phyloP scores from a whole-genome alignment of 2,329 filamentous ascomycete species.

The Colletotrichum truncatum region DNA sequence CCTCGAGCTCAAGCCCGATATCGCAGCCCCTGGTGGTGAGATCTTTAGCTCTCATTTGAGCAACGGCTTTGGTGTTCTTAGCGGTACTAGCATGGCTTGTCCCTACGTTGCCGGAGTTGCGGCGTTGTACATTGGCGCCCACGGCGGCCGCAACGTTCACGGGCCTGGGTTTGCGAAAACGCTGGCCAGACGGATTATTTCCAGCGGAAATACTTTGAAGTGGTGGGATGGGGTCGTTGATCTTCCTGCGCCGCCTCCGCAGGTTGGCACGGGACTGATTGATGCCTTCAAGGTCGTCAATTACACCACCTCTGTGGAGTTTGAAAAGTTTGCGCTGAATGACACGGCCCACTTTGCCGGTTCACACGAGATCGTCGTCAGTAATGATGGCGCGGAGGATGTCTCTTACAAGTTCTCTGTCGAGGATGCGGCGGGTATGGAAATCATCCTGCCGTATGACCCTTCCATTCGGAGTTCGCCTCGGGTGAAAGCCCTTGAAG shows the following conservation, averaged over 20 bases:
- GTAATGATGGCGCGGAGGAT: constrained; percentile 44
- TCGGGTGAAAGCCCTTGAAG: constrained; percentile 16
- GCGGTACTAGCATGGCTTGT: constrained; percentile 59
- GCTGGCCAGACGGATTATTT: constrained; percentile 41
- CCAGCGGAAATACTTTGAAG: constrained; percentile 39
- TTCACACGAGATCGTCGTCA: constrained; percentile 38
- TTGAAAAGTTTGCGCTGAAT: constrained; percentile 51
- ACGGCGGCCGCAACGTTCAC: constrained; percentile 41
- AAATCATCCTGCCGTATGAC: background rate
- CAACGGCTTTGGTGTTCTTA: constrained; percentile 46
- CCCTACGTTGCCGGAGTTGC: constrained; percentile 54
- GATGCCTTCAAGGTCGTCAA: constrained; percentile 50
- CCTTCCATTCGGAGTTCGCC: background rate
- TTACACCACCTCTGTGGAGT: constrained; percentile 46
- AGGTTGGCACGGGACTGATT: constrained; percentile 50
- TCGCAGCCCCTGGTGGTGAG: constrained; percentile 51
- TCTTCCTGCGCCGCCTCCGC: constrained; percentile 43
- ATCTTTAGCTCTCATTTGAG: constrained; percentile 51
- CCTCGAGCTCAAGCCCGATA: constrained; percentile 51
- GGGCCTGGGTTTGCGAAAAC: constrained; percentile 40
- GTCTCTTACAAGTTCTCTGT: constrained; percentile 41
- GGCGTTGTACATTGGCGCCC: constrained; percentile 43
- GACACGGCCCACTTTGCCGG: constrained; percentile 50
- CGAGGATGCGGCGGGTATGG: constrained; percentile 41
- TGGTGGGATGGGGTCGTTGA: constrained; percentile 38